A percentile compares a stretch with the other conserved stretches of the same genome.
Conservation (phyloP, 176 grass and related monocot genomes). For the Pharus latifolius region DNA sequence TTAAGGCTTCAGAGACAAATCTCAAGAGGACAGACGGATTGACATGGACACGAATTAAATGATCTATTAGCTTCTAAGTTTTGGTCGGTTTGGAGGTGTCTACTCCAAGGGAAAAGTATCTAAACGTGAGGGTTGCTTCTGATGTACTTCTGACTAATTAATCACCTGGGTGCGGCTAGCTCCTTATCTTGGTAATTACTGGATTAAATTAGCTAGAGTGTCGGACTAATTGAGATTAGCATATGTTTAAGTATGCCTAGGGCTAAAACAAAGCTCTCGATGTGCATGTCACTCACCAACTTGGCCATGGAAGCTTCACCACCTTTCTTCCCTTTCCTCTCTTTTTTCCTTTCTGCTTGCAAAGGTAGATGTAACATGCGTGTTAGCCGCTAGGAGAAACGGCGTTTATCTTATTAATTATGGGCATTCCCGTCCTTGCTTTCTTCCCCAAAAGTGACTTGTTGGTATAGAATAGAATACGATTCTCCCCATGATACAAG, state of each 20-base stretch:
- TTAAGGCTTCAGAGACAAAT: too few relatives aligned
- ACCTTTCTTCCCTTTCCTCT: background rate
- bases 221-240: background rate
- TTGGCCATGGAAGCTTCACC: conserved; percentile 24
- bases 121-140: conserved; percentile 13
- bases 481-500: conserved; percentile 24
- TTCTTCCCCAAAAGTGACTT: conserved; percentile 12
- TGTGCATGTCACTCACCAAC: conserved; percentile 13
- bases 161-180: too few relatives aligned
- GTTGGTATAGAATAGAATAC: conserved; percentile 35
- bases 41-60: too few relatives aligned
- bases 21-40: too few relatives aligned
- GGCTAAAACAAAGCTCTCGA: background rate
- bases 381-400: conserved; percentile 15
- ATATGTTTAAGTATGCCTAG: conserved; percentile 25
- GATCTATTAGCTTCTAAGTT: too few relatives aligned
- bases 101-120: background rate
- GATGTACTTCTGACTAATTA: conserved; percentile 16
- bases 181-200: conserved; percentile 10
- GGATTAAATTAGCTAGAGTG: background rate
- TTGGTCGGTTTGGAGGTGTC: too few relatives aligned
- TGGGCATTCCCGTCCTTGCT: conserved; percentile 6
- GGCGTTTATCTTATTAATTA: background rate
- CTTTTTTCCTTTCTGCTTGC: background rate
- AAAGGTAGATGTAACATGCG: conserved; percentile 24